A percentile compares a stretch with the other conserved stretches of the same genome.
Conservation (phyloP, 306 rosid species). For the Urtica urens region DNA sequence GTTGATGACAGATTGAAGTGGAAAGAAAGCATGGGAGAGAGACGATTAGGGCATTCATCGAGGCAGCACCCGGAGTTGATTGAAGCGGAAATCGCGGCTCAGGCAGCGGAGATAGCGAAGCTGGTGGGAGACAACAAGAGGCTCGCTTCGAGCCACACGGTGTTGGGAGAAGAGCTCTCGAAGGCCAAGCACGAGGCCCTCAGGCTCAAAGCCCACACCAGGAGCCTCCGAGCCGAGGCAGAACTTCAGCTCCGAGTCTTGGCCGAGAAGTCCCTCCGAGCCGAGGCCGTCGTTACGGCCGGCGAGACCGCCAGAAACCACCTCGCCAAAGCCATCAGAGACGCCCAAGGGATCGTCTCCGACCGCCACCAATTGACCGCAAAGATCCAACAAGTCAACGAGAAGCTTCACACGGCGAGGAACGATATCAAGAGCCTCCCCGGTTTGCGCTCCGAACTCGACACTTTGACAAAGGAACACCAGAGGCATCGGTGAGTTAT, state of each 20-base stretch:
- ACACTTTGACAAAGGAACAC: conserved; percentile 51
- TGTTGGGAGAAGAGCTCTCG: conserved; percentile 53
- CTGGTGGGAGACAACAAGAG: conserved; percentile 54
- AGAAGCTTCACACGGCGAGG: conserved; percentile 44
- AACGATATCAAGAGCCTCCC: conserved; percentile 41
- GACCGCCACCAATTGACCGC: conserved; percentile 46
- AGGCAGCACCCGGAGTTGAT: conserved; percentile 31
- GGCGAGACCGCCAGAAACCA: conserved; percentile 63
- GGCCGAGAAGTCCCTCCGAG: conserved; percentile 57
- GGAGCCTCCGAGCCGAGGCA: conserved; percentile 69
- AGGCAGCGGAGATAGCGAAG: conserved; percentile 59
- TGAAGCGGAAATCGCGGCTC: conserved; percentile 55
- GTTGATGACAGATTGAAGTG: not conserved
- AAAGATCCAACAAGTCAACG: conserved; percentile 37
- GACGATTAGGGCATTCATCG: conserved; percentile 15
- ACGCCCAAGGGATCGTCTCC: conserved; percentile 51
- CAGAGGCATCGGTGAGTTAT: conserved; percentile 54
- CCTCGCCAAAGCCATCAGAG: conserved; percentile 48
- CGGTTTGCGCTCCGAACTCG: conserved; percentile 53
- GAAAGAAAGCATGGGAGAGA: not conserved
- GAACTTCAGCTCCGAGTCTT: conserved; percentile 70
- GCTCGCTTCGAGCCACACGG: conserved; percentile 49
- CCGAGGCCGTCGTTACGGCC: conserved; percentile 47
- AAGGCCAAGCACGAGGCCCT: conserved; percentile 51
- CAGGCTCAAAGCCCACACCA: conserved; percentile 53